phyloP scores from a whole-genome alignment of 768 basidiomycete genomes.

The Phylloporus sp. region DNA sequence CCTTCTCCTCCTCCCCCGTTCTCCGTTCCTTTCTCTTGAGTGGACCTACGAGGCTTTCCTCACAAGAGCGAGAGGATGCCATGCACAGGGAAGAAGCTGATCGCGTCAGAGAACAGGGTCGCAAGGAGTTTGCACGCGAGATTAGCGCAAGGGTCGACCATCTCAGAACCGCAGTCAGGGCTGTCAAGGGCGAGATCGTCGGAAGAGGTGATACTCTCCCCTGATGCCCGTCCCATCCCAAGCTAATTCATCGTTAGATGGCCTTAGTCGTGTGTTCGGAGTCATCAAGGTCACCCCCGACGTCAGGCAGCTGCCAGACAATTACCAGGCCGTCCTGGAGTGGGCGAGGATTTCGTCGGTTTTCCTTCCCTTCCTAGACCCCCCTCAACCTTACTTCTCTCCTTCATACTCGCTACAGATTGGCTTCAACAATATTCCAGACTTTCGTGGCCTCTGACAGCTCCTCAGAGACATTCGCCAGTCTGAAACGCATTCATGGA shows the following conservation, averaged over 20 bases:
- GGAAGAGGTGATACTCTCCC: conserved; percentile 57
- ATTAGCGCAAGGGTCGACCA: conserved; percentile 84
- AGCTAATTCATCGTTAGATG: conserved; percentile 50
- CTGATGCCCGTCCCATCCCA: background rate
- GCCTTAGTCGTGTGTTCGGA: conserved; percentile 83
- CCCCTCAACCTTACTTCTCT: conserved; percentile 6
- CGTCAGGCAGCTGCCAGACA: conserved; percentile 72
- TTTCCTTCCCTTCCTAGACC: background rate
- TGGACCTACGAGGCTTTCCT: conserved; percentile 62
- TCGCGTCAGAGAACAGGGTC: conserved; percentile 78
- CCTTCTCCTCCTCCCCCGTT: conserved; percentile 82
- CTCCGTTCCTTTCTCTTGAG: conserved; percentile 82
- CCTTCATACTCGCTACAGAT: conserved; percentile 39
- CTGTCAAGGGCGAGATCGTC: conserved; percentile 93
- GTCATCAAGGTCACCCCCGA: conserved; percentile 79
- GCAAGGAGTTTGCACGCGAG: conserved; percentile 80
- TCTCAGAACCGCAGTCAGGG: conserved; percentile 75
- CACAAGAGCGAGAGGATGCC: conserved; percentile 77
- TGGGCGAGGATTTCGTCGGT: conserved; percentile 97
- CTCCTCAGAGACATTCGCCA: conserved; percentile 83
- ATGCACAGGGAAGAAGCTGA: conserved; percentile 85
- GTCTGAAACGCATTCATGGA: conserved; percentile 89
- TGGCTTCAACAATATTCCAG: conserved; percentile 96
- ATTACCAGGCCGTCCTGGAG: conserved; percentile 87
- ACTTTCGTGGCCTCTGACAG: conserved; percentile 91